These are phyloP conservation scores for Metahyphopichia silvanorum DNA, from an alignment of 805 yeast species.

Conservation along the genomic window DNA sequence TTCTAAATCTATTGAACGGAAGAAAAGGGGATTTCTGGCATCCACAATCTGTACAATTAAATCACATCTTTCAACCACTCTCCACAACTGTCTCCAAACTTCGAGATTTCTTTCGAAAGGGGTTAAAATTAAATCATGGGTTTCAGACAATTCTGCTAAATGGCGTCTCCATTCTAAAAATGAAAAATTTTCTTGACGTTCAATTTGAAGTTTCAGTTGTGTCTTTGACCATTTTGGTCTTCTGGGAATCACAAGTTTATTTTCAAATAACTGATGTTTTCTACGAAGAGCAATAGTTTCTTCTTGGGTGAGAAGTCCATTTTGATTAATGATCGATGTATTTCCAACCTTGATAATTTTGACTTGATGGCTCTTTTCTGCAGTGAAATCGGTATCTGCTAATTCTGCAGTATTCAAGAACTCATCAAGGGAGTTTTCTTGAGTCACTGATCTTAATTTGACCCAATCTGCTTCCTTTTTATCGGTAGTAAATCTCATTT, in stretches of 20 bases:
- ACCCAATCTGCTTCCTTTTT: conserved; percentile 87
- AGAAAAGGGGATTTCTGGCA: conserved; percentile 89
- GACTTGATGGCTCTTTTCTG: conserved; percentile 80
- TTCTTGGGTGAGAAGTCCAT: conserved; percentile 56
- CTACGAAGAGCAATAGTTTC: conserved; percentile 60
- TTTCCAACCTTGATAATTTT: conserved; percentile 76
- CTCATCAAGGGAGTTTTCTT: conserved; percentile 91
- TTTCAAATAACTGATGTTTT: conserved; percentile 65
- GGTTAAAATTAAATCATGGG: conserved; percentile 79
- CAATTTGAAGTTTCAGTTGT: conserved; percentile 74
- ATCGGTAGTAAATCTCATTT: conserved; percentile 82
- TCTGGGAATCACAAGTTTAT: conserved; percentile 81
- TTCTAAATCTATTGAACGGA: conserved; percentile 86
- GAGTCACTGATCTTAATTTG: conserved; percentile 88
- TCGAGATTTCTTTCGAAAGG: conserved; percentile 97
- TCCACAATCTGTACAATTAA: conserved; percentile 95
- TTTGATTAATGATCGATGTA: conserved; percentile 37
- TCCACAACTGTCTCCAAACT: conserved; percentile 98
- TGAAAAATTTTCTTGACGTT: conserved; percentile 83
- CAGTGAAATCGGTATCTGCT: conserved; percentile 94
- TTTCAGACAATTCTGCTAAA: conserved; percentile 80
- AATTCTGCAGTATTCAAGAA: conserved; percentile 92
- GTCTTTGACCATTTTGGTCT: conserved; percentile 81
- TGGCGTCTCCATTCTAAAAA: conserved; percentile 93
- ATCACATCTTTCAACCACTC: conserved; percentile 94